These are phyloP conservation scores for Mariannaea elegans DNA, from an alignment of 2,329 filamentous ascomycete genomes.

Conservation along the genomic window DNA sequence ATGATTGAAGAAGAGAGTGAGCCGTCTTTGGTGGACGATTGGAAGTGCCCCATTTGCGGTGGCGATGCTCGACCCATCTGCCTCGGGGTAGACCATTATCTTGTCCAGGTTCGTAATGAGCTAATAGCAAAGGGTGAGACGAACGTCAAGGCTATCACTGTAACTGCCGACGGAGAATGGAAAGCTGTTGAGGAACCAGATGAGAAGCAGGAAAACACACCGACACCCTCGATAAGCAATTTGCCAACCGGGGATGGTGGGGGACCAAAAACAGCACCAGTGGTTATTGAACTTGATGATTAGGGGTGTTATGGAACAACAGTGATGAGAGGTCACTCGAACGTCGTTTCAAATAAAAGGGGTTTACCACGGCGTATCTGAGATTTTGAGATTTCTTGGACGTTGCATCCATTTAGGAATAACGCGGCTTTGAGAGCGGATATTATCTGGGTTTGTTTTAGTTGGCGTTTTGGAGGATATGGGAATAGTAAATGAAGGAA, in stretches of 20 bases:
- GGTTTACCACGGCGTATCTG: slow-evolving; percentile 22
- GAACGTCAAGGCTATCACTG: slow-evolving; percentile 43
- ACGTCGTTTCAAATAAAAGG: slow-evolving; percentile 3
- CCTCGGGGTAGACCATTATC: slow-evolving; percentile 78
- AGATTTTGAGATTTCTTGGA: background rate
- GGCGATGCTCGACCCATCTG: slow-evolving; percentile 78
- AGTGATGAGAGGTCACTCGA: background rate
- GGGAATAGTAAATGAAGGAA: background rate
- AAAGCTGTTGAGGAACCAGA: slow-evolving; percentile 42
- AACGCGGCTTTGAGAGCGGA: slow-evolving; percentile 28
- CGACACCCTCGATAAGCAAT: slow-evolving; percentile 15
- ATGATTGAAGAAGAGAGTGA: slow-evolving; percentile 44
- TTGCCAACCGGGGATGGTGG: slow-evolving; percentile 6
- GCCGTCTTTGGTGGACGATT: slow-evolving; percentile 71
- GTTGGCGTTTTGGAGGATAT: slow-evolving; percentile 25
- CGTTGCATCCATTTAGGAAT: slow-evolving; percentile 1
- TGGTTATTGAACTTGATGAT: slow-evolving; percentile 43
- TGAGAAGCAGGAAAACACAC: slow-evolving; percentile 39
- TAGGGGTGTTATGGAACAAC: background rate
- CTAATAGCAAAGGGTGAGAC: slow-evolving; percentile 48
- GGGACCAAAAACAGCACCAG: slow-evolving; percentile 15
- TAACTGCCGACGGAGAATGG: slow-evolving; percentile 47
- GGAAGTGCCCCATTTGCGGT: slow-evolving; percentile 87
- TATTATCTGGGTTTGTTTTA: slow-evolving; percentile 28
- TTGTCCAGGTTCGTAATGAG: slow-evolving; percentile 67